These are phyloP conservation scores for Wickerhamiella allomyrinae DNA, from an alignment of 805 yeast species.

Conservation along the genomic window DNA sequence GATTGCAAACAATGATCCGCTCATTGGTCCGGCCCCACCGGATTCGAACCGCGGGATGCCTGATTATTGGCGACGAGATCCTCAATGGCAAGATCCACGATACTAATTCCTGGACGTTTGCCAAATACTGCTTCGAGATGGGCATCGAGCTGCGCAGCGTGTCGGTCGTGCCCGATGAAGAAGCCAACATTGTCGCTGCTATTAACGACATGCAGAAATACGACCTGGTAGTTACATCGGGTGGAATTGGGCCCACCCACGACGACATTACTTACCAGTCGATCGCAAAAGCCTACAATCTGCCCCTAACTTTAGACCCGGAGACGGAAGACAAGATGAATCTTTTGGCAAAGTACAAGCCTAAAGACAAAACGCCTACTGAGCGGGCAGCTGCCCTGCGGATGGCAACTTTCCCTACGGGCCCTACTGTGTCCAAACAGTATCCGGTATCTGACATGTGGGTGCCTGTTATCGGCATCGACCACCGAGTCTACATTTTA, in stretches of 20 bases:
- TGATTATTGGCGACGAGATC: conserved; percentile 77
- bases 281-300: conserved; percentile 47
- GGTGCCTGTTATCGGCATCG: conserved; percentile 74
- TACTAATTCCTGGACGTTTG: conserved; percentile 60
- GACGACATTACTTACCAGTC: conserved; percentile 77
- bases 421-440: conserved; percentile 21
- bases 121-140: conserved; percentile 49
- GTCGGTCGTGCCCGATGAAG: conserved; percentile 66
- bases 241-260: conserved; percentile 77
- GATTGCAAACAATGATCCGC: too few relatives aligned
- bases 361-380: conserved; percentile 18
- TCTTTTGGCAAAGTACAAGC: conserved; percentile 19
- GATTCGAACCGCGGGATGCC: conserved; percentile 18
- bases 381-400: conserved; percentile 49
- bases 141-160: conserved; percentile 57
- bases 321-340: conserved; percentile 51
- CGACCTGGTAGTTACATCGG: conserved; percentile 58
- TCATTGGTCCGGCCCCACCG: too few relatives aligned
- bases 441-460: conserved; percentile 44
- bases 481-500: conserved; percentile 48
- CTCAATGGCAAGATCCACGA: conserved; percentile 74
- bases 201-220: conserved; percentile 34
- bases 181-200: conserved; percentile 43
- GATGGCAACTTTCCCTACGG: conserved; percentile 67
- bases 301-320: conserved; percentile 38